phyloP scores from a whole-genome alignment of 176 grass and related monocot species.

The Phoenix dactylifera region DNA sequence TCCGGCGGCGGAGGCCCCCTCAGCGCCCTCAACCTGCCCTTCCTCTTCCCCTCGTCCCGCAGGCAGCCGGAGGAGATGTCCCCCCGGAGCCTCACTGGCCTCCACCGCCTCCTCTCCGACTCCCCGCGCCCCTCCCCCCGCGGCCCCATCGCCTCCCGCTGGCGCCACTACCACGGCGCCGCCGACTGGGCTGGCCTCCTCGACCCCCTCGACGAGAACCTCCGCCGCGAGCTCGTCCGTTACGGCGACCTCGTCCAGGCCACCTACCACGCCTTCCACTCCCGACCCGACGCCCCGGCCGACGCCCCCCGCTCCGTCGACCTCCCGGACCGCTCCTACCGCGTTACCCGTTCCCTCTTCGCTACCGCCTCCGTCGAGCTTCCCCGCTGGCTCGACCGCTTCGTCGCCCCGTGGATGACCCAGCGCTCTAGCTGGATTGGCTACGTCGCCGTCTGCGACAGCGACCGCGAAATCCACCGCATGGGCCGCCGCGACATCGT shows the following conservation, averaged over 20 bases:
- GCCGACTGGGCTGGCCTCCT: constrained; percentile 39
- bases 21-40: not conserved
- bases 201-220: constrained; percentile 46
- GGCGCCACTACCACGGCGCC: constrained; percentile 34
- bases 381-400: constrained; percentile 18
- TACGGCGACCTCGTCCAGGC: constrained; percentile 61
- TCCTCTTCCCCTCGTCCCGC: not conserved
- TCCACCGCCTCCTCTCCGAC: no score
- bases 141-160: constrained; percentile 29
- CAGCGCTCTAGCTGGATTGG: constrained; percentile 43
- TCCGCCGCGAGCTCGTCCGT: constrained; percentile 52
- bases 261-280: constrained; percentile 43
- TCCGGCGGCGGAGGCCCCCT: not conserved
- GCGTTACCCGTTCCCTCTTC: constrained; percentile 43
- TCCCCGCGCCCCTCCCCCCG: constrained; percentile 38
- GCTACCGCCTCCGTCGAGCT: constrained; percentile 29
- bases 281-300: constrained; percentile 28
- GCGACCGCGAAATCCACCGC: constrained; percentile 32
- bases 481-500: constrained; percentile 65
- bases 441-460: constrained; percentile 53
- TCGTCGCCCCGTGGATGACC: constrained; percentile 24
- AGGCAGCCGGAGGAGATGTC: not conserved
- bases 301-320: not conserved
- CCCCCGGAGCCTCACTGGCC: not conserved
- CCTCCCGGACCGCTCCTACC: constrained; percentile 38